These are phyloP conservation scores for Wickerhamomyces hampshirensis DNA, from an alignment of 805 yeast species.

Conservation along the genomic window DNA sequence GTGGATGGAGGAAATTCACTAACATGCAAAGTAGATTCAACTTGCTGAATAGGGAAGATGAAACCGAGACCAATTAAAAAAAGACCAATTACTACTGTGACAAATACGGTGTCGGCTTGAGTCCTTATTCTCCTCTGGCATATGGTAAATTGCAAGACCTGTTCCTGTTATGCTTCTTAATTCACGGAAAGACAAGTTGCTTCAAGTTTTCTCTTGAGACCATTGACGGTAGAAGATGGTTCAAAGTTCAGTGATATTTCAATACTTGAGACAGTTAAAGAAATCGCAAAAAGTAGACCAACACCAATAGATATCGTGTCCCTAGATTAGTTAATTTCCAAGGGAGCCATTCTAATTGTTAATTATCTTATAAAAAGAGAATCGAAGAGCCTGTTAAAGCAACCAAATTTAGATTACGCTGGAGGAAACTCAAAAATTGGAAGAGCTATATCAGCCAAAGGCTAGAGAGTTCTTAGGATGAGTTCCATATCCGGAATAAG, in stretches of 20 bases:
- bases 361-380: constrained; percentile 42
- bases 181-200: constrained; percentile 13
- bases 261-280: constrained; percentile 49
- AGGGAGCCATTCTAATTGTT: constrained; percentile 51
- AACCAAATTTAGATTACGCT: constrained; percentile 31
- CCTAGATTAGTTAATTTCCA: constrained; percentile 47
- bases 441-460: constrained; percentile 20
- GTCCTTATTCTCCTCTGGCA: constrained; percentile 61
- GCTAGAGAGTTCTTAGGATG: constrained; percentile 7
- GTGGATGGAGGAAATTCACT: constrained; percentile 55
- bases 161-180: constrained; percentile 8
- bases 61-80: too few species aligned
- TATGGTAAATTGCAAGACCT: constrained; percentile 54
- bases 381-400: constrained; percentile 50
- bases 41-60: constrained; percentile 56
- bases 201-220: constrained; percentile 13
- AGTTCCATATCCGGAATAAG: too few species aligned
- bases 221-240: constrained; percentile 13
- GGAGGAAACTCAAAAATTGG: constrained; percentile 18
- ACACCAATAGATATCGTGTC: constrained; percentile 51
- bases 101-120: constrained; percentile 47
- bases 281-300: constrained; percentile 40
- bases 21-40: constrained; percentile 57
- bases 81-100: constrained; percentile 52
- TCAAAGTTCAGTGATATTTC: constrained; percentile 15